These are phyloP conservation scores for Ustilago bromivora DNA, from an alignment of 1,284 basidiomycete genomes.

Conservation along the genomic window DNA sequence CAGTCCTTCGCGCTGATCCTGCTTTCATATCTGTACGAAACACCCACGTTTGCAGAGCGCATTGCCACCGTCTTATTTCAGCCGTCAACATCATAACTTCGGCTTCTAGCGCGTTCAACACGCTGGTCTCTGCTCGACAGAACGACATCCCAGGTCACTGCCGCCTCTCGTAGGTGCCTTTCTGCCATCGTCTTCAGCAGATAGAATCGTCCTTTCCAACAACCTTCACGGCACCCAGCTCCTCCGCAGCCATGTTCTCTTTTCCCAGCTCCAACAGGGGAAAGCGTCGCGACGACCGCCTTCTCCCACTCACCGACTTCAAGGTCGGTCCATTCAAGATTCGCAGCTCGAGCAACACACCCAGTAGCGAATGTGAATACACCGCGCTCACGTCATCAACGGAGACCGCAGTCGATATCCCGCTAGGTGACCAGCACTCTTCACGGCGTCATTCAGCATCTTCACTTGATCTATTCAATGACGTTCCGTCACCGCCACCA, in stretches of 20 bases:
- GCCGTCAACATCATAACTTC: background rate
- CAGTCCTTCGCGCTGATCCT: background rate
- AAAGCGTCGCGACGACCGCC: conserved; percentile 25
- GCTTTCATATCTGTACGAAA: background rate
- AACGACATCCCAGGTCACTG: no score
- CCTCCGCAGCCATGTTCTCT: conserved; percentile 20
- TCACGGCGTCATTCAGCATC: conserved; percentile 15
- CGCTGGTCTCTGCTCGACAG: no score
- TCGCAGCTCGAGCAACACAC: conserved; percentile 36
- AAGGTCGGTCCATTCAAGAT: conserved; percentile 36
- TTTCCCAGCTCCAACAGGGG: conserved; percentile 23
- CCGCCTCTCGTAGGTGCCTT: no score
- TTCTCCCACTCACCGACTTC: conserved; percentile 31
- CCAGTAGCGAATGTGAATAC: conserved; percentile 37
- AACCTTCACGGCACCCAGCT: background rate
- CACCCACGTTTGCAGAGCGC: no score
- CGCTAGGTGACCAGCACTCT: conserved; percentile 13
- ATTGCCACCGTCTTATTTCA: background rate
- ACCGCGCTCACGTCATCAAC: conserved; percentile 36
- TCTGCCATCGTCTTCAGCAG: no score
- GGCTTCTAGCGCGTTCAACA: no score
- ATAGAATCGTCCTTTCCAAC: background rate
- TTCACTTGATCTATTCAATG: conserved; percentile 18
- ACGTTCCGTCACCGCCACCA: conserved; percentile 30
- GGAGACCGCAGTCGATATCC: conserved; percentile 27